These are phyloP conservation scores for Coemansia sp. DNA, from an alignment of 192 early-diverging fungal genomes.

Conservation along the genomic window DNA sequence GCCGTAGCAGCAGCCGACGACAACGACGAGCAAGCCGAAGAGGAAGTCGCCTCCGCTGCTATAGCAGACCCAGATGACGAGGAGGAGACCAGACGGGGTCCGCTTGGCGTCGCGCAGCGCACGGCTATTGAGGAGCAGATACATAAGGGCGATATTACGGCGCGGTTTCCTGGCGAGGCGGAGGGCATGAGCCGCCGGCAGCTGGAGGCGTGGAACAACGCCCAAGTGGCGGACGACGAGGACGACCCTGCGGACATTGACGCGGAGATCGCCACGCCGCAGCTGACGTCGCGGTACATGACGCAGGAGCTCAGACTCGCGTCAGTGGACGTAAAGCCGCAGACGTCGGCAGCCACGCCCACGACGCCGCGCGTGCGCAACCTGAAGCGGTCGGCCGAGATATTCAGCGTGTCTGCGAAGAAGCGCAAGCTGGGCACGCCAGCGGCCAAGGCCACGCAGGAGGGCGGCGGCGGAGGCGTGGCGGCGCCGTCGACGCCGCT, in stretches of 20 bases:
- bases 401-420: constrained; percentile 27
- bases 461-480: background rate
- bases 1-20: constrained; percentile 45
- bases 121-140: constrained; percentile 34
- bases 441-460: constrained; percentile 7
- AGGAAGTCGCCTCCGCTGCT: background rate
- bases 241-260: constrained; percentile 40
- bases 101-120: constrained; percentile 24
- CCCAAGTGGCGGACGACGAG: constrained; percentile 8
- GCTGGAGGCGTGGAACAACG: background rate
- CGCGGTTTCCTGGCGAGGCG: constrained; percentile 34
- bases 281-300: constrained; percentile 56
- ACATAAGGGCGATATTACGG: constrained; percentile 42
- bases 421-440: constrained; percentile 31
- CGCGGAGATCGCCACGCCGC: constrained; percentile 49
- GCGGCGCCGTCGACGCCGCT: constrained; percentile 25
- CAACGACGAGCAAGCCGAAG: background rate
- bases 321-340: background rate
- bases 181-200: background rate
- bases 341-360: background rate
- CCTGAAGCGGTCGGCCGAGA: constrained; percentile 47
- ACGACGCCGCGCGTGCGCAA: constrained; percentile 18
- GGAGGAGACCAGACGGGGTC: constrained; percentile 14
- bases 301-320: constrained; percentile 32
- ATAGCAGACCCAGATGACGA: constrained; percentile 3